A percentile compares a stretch with the other conserved stretches of the same genome.
These are phyloP conservation scores for Xylariaceae sp. DNA, from an alignment of 2,329 filamentous ascomycete genomes.

Conservation along the genomic window DNA sequence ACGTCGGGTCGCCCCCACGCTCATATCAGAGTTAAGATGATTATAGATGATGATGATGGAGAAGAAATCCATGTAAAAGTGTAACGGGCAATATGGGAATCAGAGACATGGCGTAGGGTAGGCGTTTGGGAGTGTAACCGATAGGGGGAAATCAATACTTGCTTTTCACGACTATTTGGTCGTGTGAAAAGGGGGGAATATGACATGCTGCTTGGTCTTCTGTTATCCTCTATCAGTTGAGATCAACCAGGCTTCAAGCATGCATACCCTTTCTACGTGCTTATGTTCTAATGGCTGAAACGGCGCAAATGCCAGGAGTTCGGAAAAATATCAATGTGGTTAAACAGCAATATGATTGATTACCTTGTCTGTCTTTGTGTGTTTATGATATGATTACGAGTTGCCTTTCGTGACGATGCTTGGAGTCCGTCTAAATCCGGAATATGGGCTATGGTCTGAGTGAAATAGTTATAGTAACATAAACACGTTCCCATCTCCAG, in stretches of 20 bases:
- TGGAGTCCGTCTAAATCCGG: no score
- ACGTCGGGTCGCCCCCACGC: slow-evolving; percentile 64
- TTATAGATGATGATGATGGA: background rate
- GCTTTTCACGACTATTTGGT: background rate
- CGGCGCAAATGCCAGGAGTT: slow-evolving; percentile 4
- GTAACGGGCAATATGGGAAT: background rate
- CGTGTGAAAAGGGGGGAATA: slow-evolving; percentile 2
- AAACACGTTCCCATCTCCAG: background rate
- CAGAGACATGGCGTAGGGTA: slow-evolving; percentile 8
- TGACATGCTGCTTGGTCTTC: slow-evolving; percentile 6
- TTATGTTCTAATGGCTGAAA: background rate
- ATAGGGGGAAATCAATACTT: background rate
- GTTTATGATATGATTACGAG: no score
- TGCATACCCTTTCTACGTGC: background rate
- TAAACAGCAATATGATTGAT: background rate
- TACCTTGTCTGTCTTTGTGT: background rate
- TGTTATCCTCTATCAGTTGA: background rate
- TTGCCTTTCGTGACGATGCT: no score
- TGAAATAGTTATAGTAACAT: background rate
- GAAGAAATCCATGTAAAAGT: slow-evolving; percentile 1
- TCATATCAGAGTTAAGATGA: slow-evolving; percentile 36
- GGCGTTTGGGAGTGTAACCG: slow-evolving; percentile 14
- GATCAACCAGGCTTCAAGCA: background rate
- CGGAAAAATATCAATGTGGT: slow-evolving; percentile 6
- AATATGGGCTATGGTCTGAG: background rate